Evolutionary conservation across 2,329 filamentous ascomycete species (phyloP).

Genomic region (Colletotrichum plurivorum): DNA sequence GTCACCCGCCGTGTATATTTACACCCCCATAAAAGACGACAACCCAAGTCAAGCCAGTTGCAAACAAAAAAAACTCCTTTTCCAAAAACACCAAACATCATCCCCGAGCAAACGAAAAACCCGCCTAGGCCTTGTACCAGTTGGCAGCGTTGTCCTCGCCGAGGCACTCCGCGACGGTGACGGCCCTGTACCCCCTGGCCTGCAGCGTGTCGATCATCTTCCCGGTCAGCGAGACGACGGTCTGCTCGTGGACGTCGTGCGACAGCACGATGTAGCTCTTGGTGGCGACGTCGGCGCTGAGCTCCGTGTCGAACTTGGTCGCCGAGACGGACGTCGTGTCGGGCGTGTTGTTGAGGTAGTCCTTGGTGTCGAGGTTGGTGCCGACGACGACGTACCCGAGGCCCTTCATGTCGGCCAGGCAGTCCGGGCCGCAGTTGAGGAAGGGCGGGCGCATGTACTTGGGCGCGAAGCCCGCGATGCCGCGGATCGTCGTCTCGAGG

Average conservation of each 20-base stretch:
- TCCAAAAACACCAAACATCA: too few relatives aligned
- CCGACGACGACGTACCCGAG: slow-evolving; percentile 70
- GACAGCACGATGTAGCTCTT: slow-evolving; percentile 65
- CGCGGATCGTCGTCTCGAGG: slow-evolving; percentile 60
- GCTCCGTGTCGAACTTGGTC: slow-evolving; percentile 48
- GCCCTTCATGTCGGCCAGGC: slow-evolving; percentile 35
- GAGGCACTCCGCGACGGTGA: slow-evolving; percentile 71
- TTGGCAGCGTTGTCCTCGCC: slow-evolving; percentile 60
- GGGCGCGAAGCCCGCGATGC: slow-evolving; percentile 58
- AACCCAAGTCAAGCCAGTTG: too few relatives aligned
- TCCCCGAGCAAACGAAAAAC: neutral
- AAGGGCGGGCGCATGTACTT: slow-evolving; percentile 62
- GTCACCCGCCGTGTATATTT: too few relatives aligned
- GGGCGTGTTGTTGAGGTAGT: slow-evolving; percentile 67
- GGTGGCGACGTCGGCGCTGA: slow-evolving; percentile 39
- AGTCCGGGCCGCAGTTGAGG: slow-evolving; percentile 54
- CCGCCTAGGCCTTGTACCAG: slow-evolving; percentile 59
- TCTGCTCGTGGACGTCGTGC: slow-evolving; percentile 65
- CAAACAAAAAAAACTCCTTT: too few relatives aligned
- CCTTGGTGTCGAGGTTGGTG: slow-evolving; percentile 73
- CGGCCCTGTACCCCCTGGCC: slow-evolving; percentile 59
- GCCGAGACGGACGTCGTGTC: slow-evolving; percentile 64
- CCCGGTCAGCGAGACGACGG: slow-evolving; percentile 32
- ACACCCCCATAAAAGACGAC: too few relatives aligned
- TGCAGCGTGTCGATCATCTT: slow-evolving; percentile 58